Evolutionary conservation across 805 yeast species (phyloP), one percentile per base, ranked within the genome.

Genomic region (Candida nemodendra): DNA sequence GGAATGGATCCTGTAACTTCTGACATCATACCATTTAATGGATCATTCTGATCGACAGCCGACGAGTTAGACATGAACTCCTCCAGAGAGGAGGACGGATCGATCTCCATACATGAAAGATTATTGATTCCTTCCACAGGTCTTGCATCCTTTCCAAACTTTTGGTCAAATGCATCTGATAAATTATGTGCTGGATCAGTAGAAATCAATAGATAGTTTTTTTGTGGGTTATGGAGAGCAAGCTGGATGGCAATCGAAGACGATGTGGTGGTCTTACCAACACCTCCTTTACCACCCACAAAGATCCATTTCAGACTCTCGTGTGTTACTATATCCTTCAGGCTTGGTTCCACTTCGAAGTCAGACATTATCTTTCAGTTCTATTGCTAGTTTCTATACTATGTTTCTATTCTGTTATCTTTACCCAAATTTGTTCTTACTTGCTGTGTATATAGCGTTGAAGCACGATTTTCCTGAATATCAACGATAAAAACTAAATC

Each of bases 241-340:
- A 93, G 76, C 66, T 93, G 98, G 46, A 90, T 83, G 16, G 99
- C 95, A 51, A 93, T 75, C 17, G 97, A 89, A 32, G 96, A 90
- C 1, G 98, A 91, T 3, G 97, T 86, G 18, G 99, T 93, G 47
- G 99, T 93, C 63, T 93, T 93, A 56, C 99, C 99, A 19, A 93
- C 99, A 66, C 99, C 99, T 63, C 99, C 99, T 71, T 93, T 93
- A 52, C 99, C 99, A 50, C 99, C 99, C 30, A 91, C 98, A 57
- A 93, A 93, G 47, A 93, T 83, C 99, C 99, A 93, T 58, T 85
- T 86, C 57, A 93, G 76, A 9, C 84, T 64, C 18, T 83, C 86
- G 44, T 76, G 80, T 19, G 65, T 49, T 36, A 84, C 68, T 37
- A 85, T 66, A 13, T 85, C 80, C 51, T 78, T 77, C 48, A 85